These are phyloP conservation scores for Apiospora sp. DNA, from an alignment of 2,329 filamentous ascomycete genomes.

Conservation along the genomic window DNA sequence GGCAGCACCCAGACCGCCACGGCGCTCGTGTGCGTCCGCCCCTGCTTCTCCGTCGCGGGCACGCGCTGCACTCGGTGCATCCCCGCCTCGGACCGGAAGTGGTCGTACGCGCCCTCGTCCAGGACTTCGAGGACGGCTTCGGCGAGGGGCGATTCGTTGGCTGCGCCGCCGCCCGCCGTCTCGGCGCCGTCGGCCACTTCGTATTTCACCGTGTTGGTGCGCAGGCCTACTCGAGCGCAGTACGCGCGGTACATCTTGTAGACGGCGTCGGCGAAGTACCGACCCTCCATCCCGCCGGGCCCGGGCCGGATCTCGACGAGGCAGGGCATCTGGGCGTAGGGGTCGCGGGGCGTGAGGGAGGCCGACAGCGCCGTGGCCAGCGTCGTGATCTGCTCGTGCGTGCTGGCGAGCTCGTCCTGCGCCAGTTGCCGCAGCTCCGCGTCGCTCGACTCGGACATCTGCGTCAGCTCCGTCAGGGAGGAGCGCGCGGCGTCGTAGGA, in stretches of 20 bases:
- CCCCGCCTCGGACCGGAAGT: constrained; percentile 86
- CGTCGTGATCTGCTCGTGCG: constrained; percentile 65
- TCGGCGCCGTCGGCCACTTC: constrained; percentile 72
- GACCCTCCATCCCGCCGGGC: constrained; percentile 89
- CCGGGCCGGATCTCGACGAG: constrained; percentile 92
- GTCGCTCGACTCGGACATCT: constrained; percentile 60
- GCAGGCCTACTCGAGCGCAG: constrained; percentile 74
- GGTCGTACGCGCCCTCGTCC: constrained; percentile 78
- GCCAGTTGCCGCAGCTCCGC: constrained; percentile 80
- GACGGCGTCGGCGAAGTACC: constrained; percentile 86
- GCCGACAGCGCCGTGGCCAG: constrained; percentile 75
- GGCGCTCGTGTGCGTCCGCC: constrained; percentile 91
- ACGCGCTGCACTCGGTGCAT: constrained; percentile 96
- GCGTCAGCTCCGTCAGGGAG: constrained; percentile 61
- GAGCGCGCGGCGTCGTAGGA: constrained; percentile 64
- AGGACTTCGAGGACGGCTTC: constrained; percentile 90
- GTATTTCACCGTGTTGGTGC: constrained; percentile 77
- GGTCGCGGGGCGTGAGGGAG: constrained; percentile 84
- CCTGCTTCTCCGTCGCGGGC: constrained; percentile 88
- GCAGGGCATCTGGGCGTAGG: constrained; percentile 89
- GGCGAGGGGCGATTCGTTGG: constrained; percentile 72
- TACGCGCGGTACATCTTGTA: constrained; percentile 89
- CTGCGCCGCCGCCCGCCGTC: constrained; percentile 59
- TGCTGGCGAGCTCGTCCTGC: constrained; percentile 79
- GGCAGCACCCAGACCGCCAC: constrained; percentile 93